phyloP scores from a whole-genome alignment of 176 grass and related monocot genomes.

The Microstegium vimineum region DNA sequence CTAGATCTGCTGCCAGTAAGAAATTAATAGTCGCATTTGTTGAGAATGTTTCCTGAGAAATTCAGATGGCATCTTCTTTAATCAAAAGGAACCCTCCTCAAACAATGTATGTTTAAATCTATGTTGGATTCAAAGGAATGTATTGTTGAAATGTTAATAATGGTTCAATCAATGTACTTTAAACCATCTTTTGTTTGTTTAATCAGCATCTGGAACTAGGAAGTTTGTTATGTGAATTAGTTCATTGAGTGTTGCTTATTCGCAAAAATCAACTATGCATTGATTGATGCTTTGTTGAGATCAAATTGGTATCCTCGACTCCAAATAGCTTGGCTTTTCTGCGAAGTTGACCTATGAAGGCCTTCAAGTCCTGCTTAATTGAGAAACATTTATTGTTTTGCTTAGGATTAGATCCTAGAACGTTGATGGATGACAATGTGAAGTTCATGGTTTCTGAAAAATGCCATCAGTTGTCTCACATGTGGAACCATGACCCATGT shows the following conservation, averaged over 20 bases:
- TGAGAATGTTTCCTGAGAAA: background rate
- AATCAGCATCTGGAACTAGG: background rate
- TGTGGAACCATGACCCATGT: background rate
- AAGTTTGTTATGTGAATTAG: background rate
- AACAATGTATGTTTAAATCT: background rate
- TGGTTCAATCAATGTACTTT: background rate
- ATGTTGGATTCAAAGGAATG: background rate
- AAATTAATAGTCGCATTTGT: constrained; percentile 2
- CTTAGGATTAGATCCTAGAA: background rate
- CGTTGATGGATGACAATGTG: background rate
- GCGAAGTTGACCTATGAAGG: background rate
- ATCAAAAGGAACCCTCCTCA: background rate
- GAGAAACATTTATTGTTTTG: background rate
- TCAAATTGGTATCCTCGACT: background rate
- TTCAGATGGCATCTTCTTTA: background rate
- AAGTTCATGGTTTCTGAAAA: background rate
- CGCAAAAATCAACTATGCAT: background rate
- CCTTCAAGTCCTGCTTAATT: background rate
- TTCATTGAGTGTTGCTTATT: background rate
- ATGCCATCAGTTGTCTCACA: background rate
- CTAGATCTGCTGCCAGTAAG: background rate
- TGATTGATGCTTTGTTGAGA: background rate
- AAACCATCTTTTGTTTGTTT: background rate
- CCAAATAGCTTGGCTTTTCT: background rate
- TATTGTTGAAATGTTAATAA: background rate